Conservation (phyloP, 257 asterid species). For the Nemophila menziesii region DNA sequence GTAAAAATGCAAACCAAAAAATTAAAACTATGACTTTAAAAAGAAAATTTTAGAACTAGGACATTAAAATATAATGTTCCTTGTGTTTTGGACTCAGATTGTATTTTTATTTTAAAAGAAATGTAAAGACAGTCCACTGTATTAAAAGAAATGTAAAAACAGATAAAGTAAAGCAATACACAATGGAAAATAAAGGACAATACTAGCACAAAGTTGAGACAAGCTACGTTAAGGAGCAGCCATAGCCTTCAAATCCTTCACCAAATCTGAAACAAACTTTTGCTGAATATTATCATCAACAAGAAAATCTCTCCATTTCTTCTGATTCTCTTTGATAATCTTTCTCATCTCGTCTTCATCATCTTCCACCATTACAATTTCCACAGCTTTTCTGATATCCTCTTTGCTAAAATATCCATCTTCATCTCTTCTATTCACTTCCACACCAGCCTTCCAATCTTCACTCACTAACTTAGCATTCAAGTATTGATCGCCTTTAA, state of each 20-base stretch:
- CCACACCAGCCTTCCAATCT: slow-evolving; percentile 40
- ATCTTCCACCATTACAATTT: slow-evolving; percentile 13
- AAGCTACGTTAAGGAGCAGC: not conserved
- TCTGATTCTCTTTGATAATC: slow-evolving; percentile 21
- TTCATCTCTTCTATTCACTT: slow-evolving; percentile 42
- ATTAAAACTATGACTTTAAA: too few species aligned
- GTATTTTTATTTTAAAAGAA: too few species aligned
- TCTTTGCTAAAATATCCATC: slow-evolving; percentile 34
- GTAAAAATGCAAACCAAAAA: too few species aligned
- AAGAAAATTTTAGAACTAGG: too few species aligned
- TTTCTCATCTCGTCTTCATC: slow-evolving; percentile 19
- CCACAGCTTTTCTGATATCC: slow-evolving; percentile 28
- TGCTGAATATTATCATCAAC: slow-evolving; percentile 20
- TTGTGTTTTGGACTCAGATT: too few species aligned
- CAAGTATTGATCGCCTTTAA: slow-evolving; percentile 30
- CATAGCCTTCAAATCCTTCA: slow-evolving; percentile 19
- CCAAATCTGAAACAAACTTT: slow-evolving; percentile 22
- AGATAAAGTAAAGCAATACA: too few species aligned
- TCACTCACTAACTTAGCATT: slow-evolving; percentile 28
- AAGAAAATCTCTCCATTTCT: slow-evolving; percentile 34
- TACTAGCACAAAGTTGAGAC: too few species aligned
- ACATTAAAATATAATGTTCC: too few species aligned
- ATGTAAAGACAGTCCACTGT: too few species aligned
- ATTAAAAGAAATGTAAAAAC: too few species aligned
- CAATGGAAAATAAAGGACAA: too few species aligned